phyloP scores from a whole-genome alignment of 2,329 filamentous ascomycete genomes.

The Calonectria honghensis region DNA sequence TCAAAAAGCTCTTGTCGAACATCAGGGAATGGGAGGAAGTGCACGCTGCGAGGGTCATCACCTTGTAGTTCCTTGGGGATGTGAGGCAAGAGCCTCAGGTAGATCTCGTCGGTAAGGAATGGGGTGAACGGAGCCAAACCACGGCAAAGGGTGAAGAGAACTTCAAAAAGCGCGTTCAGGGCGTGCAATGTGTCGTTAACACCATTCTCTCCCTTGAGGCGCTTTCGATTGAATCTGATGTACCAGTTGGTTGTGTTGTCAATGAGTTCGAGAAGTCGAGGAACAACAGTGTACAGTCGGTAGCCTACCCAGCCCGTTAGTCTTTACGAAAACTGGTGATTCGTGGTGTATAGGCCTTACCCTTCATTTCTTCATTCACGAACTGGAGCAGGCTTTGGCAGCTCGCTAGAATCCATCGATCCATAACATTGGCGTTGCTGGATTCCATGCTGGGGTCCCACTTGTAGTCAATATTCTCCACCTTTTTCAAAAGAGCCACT shows the following conservation, averaged over 20 bases:
- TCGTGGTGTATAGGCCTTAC: conserved; percentile 64
- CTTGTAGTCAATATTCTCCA: conserved; percentile 83
- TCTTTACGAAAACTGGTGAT: background rate
- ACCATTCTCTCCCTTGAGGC: conserved; percentile 92
- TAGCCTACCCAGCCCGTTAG: conserved; percentile 68
- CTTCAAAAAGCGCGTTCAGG: conserved; percentile 94
- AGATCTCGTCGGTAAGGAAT: conserved; percentile 97
- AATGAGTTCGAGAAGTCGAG: conserved; percentile 86
- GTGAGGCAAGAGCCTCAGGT: conserved; percentile 86
- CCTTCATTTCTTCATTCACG: conserved; percentile 93
- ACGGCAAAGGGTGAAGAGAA: conserved; percentile 90
- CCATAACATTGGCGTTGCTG: conserved; percentile 93
- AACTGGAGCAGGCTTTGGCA: conserved; percentile 94
- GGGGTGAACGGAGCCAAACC: conserved; percentile 96
- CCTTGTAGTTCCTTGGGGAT: conserved; percentile 83
- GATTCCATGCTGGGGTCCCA: conserved; percentile 86
- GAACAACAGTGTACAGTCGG: conserved; percentile 93
- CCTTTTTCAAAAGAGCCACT: conserved; percentile 89
- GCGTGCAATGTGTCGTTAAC: conserved; percentile 91
- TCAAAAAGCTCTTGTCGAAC: conserved; percentile 93
- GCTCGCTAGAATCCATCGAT: conserved; percentile 94
- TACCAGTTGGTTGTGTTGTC: conserved; percentile 99
- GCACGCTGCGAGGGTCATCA: conserved; percentile 88
- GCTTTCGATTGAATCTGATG: conserved; percentile 93
- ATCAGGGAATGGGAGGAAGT: conserved; percentile 93